Percentiles rank a stretch among this genome's conserved stretches.
phyloP scores from a whole-genome alignment of 2,329 filamentous ascomycete genomes.

The Botrytis paeoniae region DNA sequence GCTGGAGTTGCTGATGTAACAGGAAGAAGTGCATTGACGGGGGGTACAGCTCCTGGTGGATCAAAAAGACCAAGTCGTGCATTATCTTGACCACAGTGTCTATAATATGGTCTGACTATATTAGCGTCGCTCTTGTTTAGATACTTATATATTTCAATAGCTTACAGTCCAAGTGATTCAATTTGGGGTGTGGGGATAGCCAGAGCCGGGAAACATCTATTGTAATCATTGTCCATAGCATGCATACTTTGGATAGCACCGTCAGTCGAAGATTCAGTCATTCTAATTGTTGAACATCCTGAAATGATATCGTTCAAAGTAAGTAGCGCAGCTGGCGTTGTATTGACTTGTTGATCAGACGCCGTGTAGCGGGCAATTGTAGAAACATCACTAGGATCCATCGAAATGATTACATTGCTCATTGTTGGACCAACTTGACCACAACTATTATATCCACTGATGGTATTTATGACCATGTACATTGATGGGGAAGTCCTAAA shows the following conservation, averaged over 20 bases:
- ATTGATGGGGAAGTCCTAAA: conserved; percentile 42
- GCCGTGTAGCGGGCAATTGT: conserved; percentile 36
- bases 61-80: conserved; percentile 42
- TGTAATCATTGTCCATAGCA: conserved; percentile 21
- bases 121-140: no score
- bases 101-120: conserved; percentile 34
- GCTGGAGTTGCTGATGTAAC: conserved; percentile 26
- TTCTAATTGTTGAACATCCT: conserved; percentile 32
- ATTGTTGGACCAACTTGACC: conserved; percentile 38
- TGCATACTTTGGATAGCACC: conserved; percentile 20
- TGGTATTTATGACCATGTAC: conserved; percentile 41
- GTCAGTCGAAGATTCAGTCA: conserved; percentile 1
- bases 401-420: conserved; percentile 35
- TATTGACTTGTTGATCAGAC: conserved; percentile 28
- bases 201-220: conserved; percentile 28
- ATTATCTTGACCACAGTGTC: conserved; percentile 40
- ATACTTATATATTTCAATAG: not conserved
- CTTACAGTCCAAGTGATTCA: conserved; percentile 27
- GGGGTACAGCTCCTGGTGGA: conserved; percentile 42
- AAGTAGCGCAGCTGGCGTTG: conserved; percentile 32
- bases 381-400: conserved; percentile 40
- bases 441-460: conserved; percentile 38
- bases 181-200: conserved; percentile 23
- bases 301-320: conserved; percentile 39
- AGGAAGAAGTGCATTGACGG: conserved; percentile 33